A percentile compares a stretch with the other conserved stretches of the same genome.
Conservation (phyloP, 805 yeast species). For the Ogataea paradorogensis region DNA sequence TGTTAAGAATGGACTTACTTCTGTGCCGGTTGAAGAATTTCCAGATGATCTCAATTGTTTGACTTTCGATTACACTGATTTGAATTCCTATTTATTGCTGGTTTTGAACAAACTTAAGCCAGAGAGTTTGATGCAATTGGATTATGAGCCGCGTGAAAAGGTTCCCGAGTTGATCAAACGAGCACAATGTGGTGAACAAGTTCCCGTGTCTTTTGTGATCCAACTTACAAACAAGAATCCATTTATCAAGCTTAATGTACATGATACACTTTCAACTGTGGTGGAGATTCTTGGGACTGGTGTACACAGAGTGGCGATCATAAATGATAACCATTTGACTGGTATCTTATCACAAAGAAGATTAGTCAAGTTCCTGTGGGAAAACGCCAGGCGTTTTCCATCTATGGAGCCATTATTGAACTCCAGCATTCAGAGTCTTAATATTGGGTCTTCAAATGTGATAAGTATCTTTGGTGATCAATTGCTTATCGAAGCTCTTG, state of each 20-base stretch:
- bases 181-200: constrained; percentile 85
- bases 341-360: constrained; percentile 93
- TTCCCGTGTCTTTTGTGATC: constrained; percentile 86
- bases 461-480: constrained; percentile 85
- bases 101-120: constrained; percentile 68
- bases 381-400: constrained; percentile 83
- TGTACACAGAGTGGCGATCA: constrained; percentile 87
- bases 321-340: constrained; percentile 52
- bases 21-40: constrained; percentile 71
- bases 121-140: constrained; percentile 36
- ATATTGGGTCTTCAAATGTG: constrained; percentile 71
- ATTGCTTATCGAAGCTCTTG: constrained; percentile 78
- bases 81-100: constrained; percentile 79
- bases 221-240: constrained; percentile 86
- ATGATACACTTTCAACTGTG: constrained; percentile 66
- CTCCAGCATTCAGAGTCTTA: constrained; percentile 64
- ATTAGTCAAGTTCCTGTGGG: constrained; percentile 82
- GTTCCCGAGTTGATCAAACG: constrained; percentile 44
- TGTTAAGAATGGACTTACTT: constrained; percentile 69
- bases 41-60: constrained; percentile 63
- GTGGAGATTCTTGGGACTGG: constrained; percentile 92
- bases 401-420: constrained; percentile 72
- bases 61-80: constrained; percentile 89
- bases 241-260: constrained; percentile 70
- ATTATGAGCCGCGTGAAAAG: constrained; percentile 36